Evolutionary conservation across 352 stramenopile species (phyloP).

Genomic region (Pythium aquatile): DNA sequence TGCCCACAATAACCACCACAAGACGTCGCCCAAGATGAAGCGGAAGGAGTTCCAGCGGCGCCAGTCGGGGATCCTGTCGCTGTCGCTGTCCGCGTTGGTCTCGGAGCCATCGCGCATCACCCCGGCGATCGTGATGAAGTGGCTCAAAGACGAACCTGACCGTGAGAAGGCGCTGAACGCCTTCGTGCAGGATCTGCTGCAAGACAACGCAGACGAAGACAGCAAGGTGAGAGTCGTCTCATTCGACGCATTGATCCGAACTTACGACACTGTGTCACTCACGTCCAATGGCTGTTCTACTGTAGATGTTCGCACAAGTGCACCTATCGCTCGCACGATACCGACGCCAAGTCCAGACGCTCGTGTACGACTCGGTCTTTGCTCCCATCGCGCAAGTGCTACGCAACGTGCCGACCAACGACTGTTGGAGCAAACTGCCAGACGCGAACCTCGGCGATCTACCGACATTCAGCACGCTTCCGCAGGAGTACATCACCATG

Average conservation of each 20-base stretch:
- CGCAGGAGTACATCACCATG: constrained; percentile 84
- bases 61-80: constrained; percentile 6
- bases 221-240: constrained; percentile 8
- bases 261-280: not conserved
- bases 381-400: constrained; percentile 55
- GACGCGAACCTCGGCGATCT: constrained; percentile 51
- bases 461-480: constrained; percentile 72
- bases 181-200: constrained; percentile 47
- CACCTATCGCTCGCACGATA: constrained; percentile 20
- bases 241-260: not conserved
- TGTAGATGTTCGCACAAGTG: constrained; percentile 17
- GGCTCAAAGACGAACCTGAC: constrained; percentile 48
- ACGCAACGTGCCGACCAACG: constrained; percentile 41
- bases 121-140: constrained; percentile 36
- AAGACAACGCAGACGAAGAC: constrained; percentile 5
- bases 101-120: constrained; percentile 42
- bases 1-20: not conserved
- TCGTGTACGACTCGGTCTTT: constrained; percentile 79
- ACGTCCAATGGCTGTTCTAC: not conserved
- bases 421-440: constrained; percentile 51
- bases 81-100: constrained; percentile 32
- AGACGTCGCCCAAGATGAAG: constrained; percentile 25
- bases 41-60: constrained; percentile 18
- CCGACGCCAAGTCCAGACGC: constrained; percentile 42
- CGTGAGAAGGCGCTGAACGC: constrained; percentile 46